Evolutionary conservation across 805 yeast genomes (phyloP), one percentile per base, ranked within the genome.

Genomic region (Suhomyces vadensis): DNA sequence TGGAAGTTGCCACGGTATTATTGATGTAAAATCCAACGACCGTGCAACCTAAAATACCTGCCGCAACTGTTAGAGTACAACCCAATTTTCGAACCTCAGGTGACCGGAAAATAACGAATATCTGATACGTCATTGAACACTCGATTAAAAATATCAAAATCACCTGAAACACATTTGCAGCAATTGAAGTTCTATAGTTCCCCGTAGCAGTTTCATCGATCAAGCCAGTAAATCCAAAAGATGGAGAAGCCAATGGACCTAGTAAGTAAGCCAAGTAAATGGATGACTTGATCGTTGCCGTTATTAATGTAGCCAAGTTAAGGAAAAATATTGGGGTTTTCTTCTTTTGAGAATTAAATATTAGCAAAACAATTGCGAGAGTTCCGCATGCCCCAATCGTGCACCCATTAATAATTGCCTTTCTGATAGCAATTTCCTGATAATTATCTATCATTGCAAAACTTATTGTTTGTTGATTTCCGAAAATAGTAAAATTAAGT

Each of bases 321-420:
- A 89, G 64, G n/a, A 82, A 60, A 60, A 88, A 92, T 22, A 89
- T 78, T 6, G 90, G 87, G 0, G 91, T 79, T 17, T 63, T 74
- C 53, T 74, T 79, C 46, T 76, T 78, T 43, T 74, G 76, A 27
- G 49, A 6, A n/a, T 43, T 47, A 21, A 48, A 22, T 14, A 48
- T 46, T 10, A 48, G 14, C 9, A 44, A 22, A 13, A 50, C 38
- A 1, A 39, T 8, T 5, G 25, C 17, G 23, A 48, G 36, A 19
- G 48, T 36, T 13, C 36, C 39, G 25, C 53, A 42, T 36, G 48
- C 40, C 4, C 54, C 54, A 8, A 50, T 39, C 16, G 47, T 19
- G 11, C 41, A 26, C 5, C 47, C 50, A 17, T 39, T 35, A 27
- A 48, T 39, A 5, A 48, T 46, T 6, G 45, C 37, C 14, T 21